Conservation (phyloP, 805 yeast species). For the Ascoidea asiatica region DNA sequence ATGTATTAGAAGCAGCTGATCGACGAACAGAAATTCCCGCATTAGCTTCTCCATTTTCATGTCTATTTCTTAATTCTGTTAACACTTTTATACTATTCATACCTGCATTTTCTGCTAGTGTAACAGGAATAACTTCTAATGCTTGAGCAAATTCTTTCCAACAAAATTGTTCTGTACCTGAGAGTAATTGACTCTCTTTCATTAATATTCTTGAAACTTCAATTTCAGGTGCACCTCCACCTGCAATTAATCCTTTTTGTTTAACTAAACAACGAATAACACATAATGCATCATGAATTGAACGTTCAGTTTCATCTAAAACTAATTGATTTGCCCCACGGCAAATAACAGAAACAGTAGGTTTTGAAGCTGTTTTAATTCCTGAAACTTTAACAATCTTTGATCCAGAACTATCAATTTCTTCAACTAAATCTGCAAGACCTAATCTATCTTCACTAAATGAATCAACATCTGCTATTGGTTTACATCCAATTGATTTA, state of each 20-base stretch:
- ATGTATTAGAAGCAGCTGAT: slow-evolving; percentile 84
- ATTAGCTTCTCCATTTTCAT: slow-evolving; percentile 77
- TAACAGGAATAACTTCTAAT: slow-evolving; percentile 83
- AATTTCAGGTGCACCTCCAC: slow-evolving; percentile 98
- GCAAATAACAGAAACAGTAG: slow-evolving; percentile 68
- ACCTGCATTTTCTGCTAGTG: slow-evolving; percentile 93
- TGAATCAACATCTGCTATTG: slow-evolving; percentile 89
- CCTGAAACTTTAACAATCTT: slow-evolving; percentile 81
- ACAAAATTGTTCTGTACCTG: slow-evolving; percentile 83
- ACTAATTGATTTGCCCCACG: slow-evolving; percentile 91
- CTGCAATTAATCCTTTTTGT: slow-evolving; percentile 80
- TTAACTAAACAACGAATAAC: slow-evolving; percentile 73
- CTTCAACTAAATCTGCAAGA: slow-evolving; percentile 84
- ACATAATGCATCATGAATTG: slow-evolving; percentile 94
- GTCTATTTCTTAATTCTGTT: slow-evolving; percentile 83
- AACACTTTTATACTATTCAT: slow-evolving; percentile 82
- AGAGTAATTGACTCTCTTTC: slow-evolving; percentile 56
- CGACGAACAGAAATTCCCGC: slow-evolving; percentile 96
- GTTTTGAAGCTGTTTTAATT: slow-evolving; percentile 39
- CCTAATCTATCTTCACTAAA: slow-evolving; percentile 92
- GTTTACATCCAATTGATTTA: slow-evolving; percentile 79
- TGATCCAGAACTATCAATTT: slow-evolving; percentile 81
- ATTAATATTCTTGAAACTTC: slow-evolving; percentile 68
- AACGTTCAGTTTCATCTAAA: slow-evolving; percentile 93
- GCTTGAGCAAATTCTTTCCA: slow-evolving; percentile 90